Evolutionary conservation across 163 green algal genomes (phyloP), one percentile per base, ranked within the genome.

Genomic region (Chlamydomonas reinhardtii): DNA sequence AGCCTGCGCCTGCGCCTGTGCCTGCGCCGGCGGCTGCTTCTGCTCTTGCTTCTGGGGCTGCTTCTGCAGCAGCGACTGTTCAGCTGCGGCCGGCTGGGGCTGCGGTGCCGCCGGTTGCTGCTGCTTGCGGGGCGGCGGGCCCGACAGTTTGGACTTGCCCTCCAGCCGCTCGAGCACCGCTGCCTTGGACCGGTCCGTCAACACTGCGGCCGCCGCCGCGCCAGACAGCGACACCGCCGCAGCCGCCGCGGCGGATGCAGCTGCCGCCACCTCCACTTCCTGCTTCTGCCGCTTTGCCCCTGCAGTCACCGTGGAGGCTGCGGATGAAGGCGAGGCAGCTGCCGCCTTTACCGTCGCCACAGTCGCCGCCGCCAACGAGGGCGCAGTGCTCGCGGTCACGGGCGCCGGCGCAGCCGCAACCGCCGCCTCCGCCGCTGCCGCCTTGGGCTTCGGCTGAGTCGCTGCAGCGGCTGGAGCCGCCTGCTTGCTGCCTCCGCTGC

Each of bases 141-240:
- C n/a, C 4, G 65, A 35, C 77, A 76, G 52, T 31, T 34, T 25
- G 19, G 34, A 8, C 52, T 79, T 86, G 54, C 79, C 79, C 69
- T 86, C 79, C 70, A 86, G 34, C 31, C 79, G 52, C 25, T 31
- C 27, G 34, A 86, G 56, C 14, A 29, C 27, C 17, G 69, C 79
- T 14, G 54, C 69, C 25, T 66, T 39, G 22, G 19, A 39, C 29
- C 54, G 69, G 59, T 64, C 66, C 20, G 2, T 27, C 32, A 86
- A 54, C 34, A 79, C 54, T 6, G 79, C 19, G 31, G 74, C 48
- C 52, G 48, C 48, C 1, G 73, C 73, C 16, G 73, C 73, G 16
- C 8, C 48, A 19, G 48, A 25, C n/a, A n/a, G 34, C 15, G 37
- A 2, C 56, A 24, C 34, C 24, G 75, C 76, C 22, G 9, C 74